phyloP scores from a whole-genome alignment of 2,329 filamentous ascomycete species.

The Diaporthe sp. region DNA sequence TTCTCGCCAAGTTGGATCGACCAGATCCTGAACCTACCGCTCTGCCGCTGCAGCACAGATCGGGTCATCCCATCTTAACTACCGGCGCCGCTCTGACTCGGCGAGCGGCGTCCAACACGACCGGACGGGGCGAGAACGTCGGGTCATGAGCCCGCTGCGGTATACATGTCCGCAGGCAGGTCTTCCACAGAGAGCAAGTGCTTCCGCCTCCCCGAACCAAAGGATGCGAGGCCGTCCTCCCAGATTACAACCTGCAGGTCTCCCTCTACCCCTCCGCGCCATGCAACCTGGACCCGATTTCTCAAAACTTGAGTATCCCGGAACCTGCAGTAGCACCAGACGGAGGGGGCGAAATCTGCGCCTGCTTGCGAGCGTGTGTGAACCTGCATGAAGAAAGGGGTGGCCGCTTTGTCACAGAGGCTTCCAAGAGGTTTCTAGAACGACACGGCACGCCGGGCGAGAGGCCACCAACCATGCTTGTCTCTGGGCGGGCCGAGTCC shows the following conservation, averaged over 20 bases:
- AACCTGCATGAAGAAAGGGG: constrained; percentile 25
- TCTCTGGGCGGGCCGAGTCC: constrained; percentile 5
- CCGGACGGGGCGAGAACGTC: background rate
- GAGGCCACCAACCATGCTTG: background rate
- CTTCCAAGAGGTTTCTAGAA: constrained; percentile 13
- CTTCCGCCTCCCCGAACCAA: background rate
- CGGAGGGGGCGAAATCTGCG: constrained; percentile 3
- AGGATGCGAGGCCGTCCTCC: background rate
- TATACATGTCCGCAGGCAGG: background rate
- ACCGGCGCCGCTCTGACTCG: constrained; percentile 22
- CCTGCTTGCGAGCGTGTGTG: background rate
- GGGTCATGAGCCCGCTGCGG: constrained; percentile 4
- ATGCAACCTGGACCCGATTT: constrained; percentile 32
- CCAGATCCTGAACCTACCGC: constrained; percentile 23
- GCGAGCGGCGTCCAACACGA: constrained; percentile 5
- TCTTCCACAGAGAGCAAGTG: background rate
- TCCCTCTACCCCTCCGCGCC: constrained; percentile 13
- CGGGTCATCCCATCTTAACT: constrained; percentile 27
- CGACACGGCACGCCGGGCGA: background rate
- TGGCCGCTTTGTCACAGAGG: constrained; percentile 7
- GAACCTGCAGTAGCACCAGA: constrained; percentile 27
- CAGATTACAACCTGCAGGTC: constrained; percentile 36
- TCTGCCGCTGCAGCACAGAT: constrained; percentile 23
- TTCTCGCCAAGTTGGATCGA: constrained; percentile 14
- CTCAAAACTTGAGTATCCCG: constrained; percentile 15